Evolutionary conservation across 2,329 filamentous ascomycete genomes (phyloP), one percentile per base, ranked within the genome.

Genomic region (Lachnellula suecica): DNA sequence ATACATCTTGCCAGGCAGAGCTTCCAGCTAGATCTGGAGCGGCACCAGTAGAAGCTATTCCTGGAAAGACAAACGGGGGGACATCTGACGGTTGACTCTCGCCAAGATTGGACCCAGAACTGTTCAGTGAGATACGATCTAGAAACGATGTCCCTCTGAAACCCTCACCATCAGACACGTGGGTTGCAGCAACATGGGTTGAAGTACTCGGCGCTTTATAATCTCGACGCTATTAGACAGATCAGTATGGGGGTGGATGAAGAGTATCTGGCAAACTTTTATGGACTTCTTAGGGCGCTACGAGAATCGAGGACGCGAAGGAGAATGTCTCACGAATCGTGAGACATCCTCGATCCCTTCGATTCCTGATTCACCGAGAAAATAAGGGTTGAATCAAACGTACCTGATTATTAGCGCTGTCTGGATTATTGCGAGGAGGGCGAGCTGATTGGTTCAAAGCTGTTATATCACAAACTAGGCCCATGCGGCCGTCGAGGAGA

Each of bases 401-500:
- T n/a, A n/a, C n/a, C n/a, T n/a, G 20, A 43, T 22, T 9, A 7
- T 24, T 25, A 37, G 24, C 1, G 35, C 22, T 31, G 27, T 25
- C 20, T 23, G 25, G 41, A 11, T 23, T 22, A 35, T 20, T 9
- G 19, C 29, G n/a, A 25, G 29, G 20, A 4, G 9, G 34, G 23
- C 42, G 31, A 38, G 5, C 10, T 27, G 34, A 15, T 11, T 42
- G 22, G 25, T 52, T 59, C 41, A 62, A 47, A 8, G 61, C 53
- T 44, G 66, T 66, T 10, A 85, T 67, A 46, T 87, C 79, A 59
- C 77, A 85, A 1, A 87, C 74, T 63, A 87, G 74, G 4, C 82
- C 84, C 63, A 81, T 73, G 2, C 84, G 77, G 6, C 80, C 81
- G 55, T 82, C 76, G 43, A 87, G 71, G 8, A 88, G 69, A 25